Conservation (phyloP, 1,139 yeast species). For the Diutina mesorugosa region DNA sequence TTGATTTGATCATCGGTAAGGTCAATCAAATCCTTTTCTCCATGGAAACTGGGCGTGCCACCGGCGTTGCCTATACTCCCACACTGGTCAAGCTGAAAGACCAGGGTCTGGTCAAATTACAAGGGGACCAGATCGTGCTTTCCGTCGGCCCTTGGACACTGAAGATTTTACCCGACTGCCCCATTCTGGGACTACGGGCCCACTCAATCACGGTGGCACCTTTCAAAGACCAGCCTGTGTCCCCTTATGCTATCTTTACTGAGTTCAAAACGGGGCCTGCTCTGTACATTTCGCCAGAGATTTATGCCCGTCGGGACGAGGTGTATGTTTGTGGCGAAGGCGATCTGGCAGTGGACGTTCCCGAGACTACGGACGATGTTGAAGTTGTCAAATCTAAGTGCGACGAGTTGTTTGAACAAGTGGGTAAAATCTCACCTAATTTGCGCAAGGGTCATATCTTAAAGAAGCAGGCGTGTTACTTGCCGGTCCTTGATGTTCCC, state of each 20-base stretch:
- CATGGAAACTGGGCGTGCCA: conserved; percentile 50
- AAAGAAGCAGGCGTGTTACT: conserved; percentile 86
- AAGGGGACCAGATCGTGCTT: conserved; percentile 68
- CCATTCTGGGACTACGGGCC: conserved; percentile 84
- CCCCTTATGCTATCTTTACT: conserved; percentile 91
- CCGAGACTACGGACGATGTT: conserved; percentile 90
- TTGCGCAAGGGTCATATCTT: conserved; percentile 65
- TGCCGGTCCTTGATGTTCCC: conserved; percentile 89
- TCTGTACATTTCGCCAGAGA: conserved; percentile 76
- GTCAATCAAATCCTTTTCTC: conserved; percentile 55
- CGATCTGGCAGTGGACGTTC: conserved; percentile 78
- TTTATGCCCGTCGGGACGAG: conserved; percentile 91
- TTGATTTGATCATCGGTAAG: conserved; percentile 74
- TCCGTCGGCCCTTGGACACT: conserved; percentile 97
- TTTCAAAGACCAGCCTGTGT: conserved; percentile 50
- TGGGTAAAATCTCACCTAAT: conserved; percentile 63
- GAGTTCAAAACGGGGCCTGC: conserved; percentile 61
- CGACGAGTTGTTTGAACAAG: conserved; percentile 75
- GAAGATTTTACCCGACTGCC: conserved; percentile 78
- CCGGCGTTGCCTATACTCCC: conserved; percentile 55
- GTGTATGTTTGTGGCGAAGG: conserved; percentile 98
- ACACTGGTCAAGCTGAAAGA: conserved; percentile 20
- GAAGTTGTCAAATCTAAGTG: conserved; percentile 81
- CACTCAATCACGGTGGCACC: conserved; percentile 92
- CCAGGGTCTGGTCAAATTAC: conserved; percentile 21